Evolutionary conservation across 2,329 filamentous ascomycete species (phyloP), one percentile per base, ranked within the genome.

Genomic region (Cladosporium oxysporum): DNA sequence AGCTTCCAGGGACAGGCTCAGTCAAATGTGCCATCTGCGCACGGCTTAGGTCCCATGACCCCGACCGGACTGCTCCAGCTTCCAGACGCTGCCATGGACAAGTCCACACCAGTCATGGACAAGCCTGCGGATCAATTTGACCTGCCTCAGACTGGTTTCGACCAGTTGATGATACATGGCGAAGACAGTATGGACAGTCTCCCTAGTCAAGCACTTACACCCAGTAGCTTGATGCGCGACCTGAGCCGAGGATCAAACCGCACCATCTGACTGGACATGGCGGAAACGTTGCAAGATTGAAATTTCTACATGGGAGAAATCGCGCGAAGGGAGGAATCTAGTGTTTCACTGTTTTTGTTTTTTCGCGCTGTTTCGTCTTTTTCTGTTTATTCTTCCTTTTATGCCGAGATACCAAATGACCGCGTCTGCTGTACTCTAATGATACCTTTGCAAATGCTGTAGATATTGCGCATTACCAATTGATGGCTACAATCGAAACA

Each of bases 371-470:
- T 14, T n/a, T 44, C 41, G 21, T n/a, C n/a, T 47, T 47, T 47
- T 47, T 47, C 2, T 33, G 23, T 21, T 28, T 28, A 10, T 41
- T 14, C n/a, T 28, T 31, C 29, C 26, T 62, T 29, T 31, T 53
- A 52, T 44, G 35, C 58, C 57, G 44, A 41, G 58, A 37, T 62
- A 58, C 60, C 62, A 65, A 10, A 65, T 37, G 50, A 35, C 26
- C 16, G 61, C 61, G 35, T 37, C 59, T 62, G 44, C 29, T 62
- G 44, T 35, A 52, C 59, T 29, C 23, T 59, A 50, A 64, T 58
- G 60, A 67, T 66, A 52, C 59, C 65, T 66, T 44, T 66, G 64
- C 50, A 18, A 55, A n/a, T 55, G n/a, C 41, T 47, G 41, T 47
- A 47, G 41, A 47, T 47, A 47, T 47, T 47, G 41, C 41, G 41